phyloP scores from a whole-genome alignment of 1,284 basidiomycete species.

The Psilocybe mexicana region DNA sequence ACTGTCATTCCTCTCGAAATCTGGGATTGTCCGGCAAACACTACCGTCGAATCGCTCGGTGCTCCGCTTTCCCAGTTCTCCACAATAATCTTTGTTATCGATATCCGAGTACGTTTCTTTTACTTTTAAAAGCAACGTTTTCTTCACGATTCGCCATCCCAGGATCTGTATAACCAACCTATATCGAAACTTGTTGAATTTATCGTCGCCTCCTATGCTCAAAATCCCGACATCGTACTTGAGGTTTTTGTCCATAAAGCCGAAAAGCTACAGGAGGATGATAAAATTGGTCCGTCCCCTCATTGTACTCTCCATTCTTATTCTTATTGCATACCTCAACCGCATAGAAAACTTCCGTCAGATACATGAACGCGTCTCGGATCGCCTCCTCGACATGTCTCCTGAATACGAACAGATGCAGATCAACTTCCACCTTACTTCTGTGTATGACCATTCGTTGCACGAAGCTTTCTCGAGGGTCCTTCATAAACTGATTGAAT shows the following conservation, averaged over 20 bases:
- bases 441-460: conserved; percentile 86
- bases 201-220: conserved; percentile 70
- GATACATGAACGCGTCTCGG: conserved; percentile 82
- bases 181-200: conserved; percentile 80
- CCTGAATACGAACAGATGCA: conserved; percentile 69
- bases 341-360: conserved; percentile 83
- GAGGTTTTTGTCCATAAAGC: conserved; percentile 98
- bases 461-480: conserved; percentile 87
- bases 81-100: conserved; percentile 92
- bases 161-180: conserved; percentile 75
- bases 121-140: not conserved
- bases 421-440: conserved; percentile 84
- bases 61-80: conserved; percentile 74
- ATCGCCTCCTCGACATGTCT: conserved; percentile 76
- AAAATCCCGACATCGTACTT: conserved; percentile 80
- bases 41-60: conserved; percentile 74
- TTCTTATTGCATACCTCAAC: not conserved
- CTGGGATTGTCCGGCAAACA: conserved; percentile 93
- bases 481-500: conserved; percentile 73
- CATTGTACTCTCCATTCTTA: not conserved
- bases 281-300: conserved; percentile 72
- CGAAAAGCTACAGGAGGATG: conserved; percentile 90
- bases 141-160: conserved; percentile 1
- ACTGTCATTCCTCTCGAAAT: conserved; percentile 91
- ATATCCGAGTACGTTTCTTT: conserved; percentile 72